Base-by-base conservation (phyloP, 768 basidiomycete genomes). In the Krasilnikovozyma curviuscula region DNA sequence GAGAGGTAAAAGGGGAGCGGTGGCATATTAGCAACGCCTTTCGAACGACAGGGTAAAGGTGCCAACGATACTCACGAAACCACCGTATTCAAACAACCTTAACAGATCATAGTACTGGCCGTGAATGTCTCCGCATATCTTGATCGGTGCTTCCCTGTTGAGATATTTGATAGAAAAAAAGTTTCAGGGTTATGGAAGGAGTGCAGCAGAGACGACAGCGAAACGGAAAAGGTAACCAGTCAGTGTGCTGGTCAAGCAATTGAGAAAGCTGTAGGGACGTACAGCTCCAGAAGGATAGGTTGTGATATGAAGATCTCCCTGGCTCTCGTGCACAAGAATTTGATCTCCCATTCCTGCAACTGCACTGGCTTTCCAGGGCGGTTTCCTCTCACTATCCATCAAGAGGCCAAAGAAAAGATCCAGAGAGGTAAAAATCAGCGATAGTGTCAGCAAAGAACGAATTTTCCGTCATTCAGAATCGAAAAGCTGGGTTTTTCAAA, bases 21-120 rank as follows among this genome's bases (percentile, higher is more conserved):
- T 1, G 41, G 10, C 27, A 12, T 34, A 12, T 34, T 34, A 12
- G 12, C 33, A 18, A 12, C 18, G 13, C 33, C 12, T 34, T 12
- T 34, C 13, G 33, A 34, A 34, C 13, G 33, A 12, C 12, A 34
- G 33, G 33, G 33, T 18, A 34, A 18, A 34, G 33, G 33, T 34
- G 12, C 12, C n/a, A 30, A 41, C 14, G 6, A 16, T 10, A 49
- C 50, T 28, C 33, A 52, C 50, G 46, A 54, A 54, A 28, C 54
- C 54, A 5, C 54, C 54, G 33, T 54, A 54, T 30, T 54, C 54
- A 38, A 54, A 54, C 19, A 54, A 31, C 1, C 54, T 41, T 4
- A 54, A 50, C 14, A 54, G 46, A 39, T 54, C 54, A 46, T 54
- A 54, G 45, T 54, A 54, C 35, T 54, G 54, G 16, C 54, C 54